These are phyloP conservation scores for Acacia melanoxylon DNA, from an alignment of 306 rosid genomes.

Conservation along the genomic window DNA sequence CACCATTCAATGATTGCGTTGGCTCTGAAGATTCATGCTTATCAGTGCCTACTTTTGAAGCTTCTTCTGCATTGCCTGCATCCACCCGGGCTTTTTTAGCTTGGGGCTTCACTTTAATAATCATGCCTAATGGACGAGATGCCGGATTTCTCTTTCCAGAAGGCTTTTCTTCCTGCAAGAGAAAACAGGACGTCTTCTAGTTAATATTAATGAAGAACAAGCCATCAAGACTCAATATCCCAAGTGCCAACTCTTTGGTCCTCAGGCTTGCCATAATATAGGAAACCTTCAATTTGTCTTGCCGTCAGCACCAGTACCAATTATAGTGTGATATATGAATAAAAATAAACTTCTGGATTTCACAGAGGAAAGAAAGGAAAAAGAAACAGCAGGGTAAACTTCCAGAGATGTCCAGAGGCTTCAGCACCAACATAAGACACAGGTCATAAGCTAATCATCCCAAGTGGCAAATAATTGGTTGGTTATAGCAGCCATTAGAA, in stretches of 20 bases:
- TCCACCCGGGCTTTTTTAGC: conserved; percentile 72
- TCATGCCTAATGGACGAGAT: conserved; percentile 54
- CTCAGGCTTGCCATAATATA: not conserved
- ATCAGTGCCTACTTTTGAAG: conserved; percentile 32
- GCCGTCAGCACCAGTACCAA: not conserved
- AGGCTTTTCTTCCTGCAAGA: conserved; percentile 63
- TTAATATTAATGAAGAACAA: not conserved
- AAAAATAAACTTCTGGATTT: not conserved
- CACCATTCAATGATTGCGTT: conserved; percentile 28
- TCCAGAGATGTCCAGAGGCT: not conserved
- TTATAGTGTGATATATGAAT: no score
- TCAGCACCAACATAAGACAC: not conserved
- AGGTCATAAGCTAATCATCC: not conserved
- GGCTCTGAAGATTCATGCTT: conserved; percentile 36
- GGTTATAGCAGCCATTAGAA: not conserved
- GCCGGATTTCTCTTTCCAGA: conserved; percentile 56
- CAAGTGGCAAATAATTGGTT: not conserved
- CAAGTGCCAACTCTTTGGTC: not conserved
- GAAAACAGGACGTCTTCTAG: conserved; percentile 8
- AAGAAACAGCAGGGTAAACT: not conserved
- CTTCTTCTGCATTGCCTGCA: conserved; percentile 38
- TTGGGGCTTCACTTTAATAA: conserved; percentile 78
- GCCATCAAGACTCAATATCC: not conserved
- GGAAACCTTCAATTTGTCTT: not conserved
- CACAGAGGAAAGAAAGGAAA: not conserved